A percentile compares a stretch with the other conserved stretches of the same genome.
These are phyloP conservation scores for Biscutella laevigata DNA, from an alignment of 441 rosid genomes.

Conservation along the genomic window DNA sequence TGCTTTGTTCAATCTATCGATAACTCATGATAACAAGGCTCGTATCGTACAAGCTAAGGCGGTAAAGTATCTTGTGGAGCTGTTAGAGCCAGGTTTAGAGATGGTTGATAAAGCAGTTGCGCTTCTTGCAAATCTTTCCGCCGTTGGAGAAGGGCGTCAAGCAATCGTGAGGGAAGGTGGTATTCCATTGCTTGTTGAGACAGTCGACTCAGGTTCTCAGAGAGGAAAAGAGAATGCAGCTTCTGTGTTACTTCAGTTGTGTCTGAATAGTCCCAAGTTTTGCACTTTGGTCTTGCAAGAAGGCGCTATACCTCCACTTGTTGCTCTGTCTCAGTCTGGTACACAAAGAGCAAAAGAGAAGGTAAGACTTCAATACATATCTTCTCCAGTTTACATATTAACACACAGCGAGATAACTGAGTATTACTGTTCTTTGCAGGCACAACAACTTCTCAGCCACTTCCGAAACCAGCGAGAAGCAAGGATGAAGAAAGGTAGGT, in stretches of 20 bases:
- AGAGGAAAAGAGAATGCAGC: slow-evolving; percentile 93
- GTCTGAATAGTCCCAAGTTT: slow-evolving; percentile 64
- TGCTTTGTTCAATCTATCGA: slow-evolving; percentile 84
- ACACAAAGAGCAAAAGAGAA: slow-evolving; percentile 92
- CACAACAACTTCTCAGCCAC: slow-evolving; percentile 88
- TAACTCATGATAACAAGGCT: slow-evolving; percentile 79
- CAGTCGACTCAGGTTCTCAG: slow-evolving; percentile 73
- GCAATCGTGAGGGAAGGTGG: slow-evolving; percentile 70
- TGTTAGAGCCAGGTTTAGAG: slow-evolving; percentile 57
- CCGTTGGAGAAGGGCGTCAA: slow-evolving; percentile 64
- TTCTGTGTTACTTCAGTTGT: slow-evolving; percentile 66
- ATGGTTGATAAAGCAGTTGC: slow-evolving; percentile 94
- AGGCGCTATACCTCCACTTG: slow-evolving; percentile 94
- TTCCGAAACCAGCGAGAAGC: slow-evolving; percentile 82
- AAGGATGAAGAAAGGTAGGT: slow-evolving; percentile 46
- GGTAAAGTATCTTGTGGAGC: slow-evolving; percentile 60
- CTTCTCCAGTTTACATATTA: neutral
- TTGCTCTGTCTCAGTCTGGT: slow-evolving; percentile 84
- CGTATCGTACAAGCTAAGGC: slow-evolving; percentile 92
- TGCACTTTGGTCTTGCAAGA: slow-evolving; percentile 87
- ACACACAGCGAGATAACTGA: slow-evolving; percentile 12
- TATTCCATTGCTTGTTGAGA: slow-evolving; percentile 69
- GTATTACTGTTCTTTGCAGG: slow-evolving; percentile 37
- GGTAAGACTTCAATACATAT: slow-evolving; percentile 34
- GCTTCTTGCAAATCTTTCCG: slow-evolving; percentile 76